Evolutionary conservation across 2,329 filamentous ascomycete species (phyloP), one percentile per base, ranked within the genome.

Genomic region (Hymenoscyphus occultus): DNA sequence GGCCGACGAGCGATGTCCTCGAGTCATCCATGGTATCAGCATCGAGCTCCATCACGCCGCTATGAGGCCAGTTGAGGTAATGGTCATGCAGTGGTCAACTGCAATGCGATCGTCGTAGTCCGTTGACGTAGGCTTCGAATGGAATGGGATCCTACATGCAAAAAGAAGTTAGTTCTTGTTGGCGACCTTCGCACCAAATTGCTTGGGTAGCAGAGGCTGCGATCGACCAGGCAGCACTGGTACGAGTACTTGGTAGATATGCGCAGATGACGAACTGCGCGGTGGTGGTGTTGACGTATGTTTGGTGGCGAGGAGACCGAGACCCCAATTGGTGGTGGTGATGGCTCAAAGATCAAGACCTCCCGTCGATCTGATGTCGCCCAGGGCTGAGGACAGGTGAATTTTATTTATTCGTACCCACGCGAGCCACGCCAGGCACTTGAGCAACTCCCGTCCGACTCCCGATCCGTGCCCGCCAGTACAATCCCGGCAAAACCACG

Each of bases 1-100:
- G 68, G 16, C 80, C 79, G 31, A 82, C 74, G 2, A 77, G 74
- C 57, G 78, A 79, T 45, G 79, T 83, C 59, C 81, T 76, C 19
- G 81, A 83, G 69, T 83, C 77, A 62, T 32, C 31, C 51, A 19
- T 31, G 51, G 16, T 13, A 32, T 57, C 54, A 28, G 45, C 12
- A 12, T 51, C 45, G 9, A n/a, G 45, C 12, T 51, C 45, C 45
- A 28, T 51, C 19, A 22, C 22, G 45, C 10, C 22, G 19, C 9
- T 51, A 19, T 10, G 22, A 22, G 45, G 7, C 22, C 45, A 22
- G 22, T 28, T 19, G 45, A 10, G 9, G 42, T 7, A 16, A 45
- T 6, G 42, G 16, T 7, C 45, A 51, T 28, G 19, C 19, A 19
- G 19, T 10, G 19, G 12, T 22, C 45, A 51, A 19, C n/a, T 28